Conservation (phyloP, 441 rosid genomes). For the Rhodomyrtus psidioides region DNA sequence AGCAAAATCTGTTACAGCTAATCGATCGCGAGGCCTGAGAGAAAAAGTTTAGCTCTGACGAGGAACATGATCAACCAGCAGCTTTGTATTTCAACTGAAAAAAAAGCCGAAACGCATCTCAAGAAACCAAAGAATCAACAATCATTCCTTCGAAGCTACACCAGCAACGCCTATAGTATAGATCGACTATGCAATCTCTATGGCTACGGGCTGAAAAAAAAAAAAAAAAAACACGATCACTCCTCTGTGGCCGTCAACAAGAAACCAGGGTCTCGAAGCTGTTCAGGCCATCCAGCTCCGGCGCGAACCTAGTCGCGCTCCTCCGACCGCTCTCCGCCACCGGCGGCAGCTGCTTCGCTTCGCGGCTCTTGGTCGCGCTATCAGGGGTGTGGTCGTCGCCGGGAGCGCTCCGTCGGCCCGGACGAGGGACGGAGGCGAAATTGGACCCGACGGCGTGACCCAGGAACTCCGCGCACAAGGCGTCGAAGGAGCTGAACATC, state of each 20-base stretch:
- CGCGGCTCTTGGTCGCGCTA: slow-evolving; percentile 3
- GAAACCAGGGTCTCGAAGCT: slow-evolving; percentile 46
- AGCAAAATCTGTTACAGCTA: too few species aligned
- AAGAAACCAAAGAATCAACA: neutral
- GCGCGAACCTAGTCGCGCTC: slow-evolving; percentile 27
- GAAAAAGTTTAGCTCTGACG: too few species aligned
- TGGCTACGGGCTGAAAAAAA: neutral
- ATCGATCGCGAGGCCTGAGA: too few species aligned
- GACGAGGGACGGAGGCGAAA: neutral
- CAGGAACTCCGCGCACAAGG: slow-evolving; percentile 30
- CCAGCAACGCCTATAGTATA: neutral
- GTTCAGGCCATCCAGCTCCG: slow-evolving; percentile 45
- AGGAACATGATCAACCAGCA: neutral
- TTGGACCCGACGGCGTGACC: slow-evolving; percentile 15
- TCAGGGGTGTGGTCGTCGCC: neutral
- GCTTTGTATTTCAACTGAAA: neutral
- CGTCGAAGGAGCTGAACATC: slow-evolving; percentile 46
- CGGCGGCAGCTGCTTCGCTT: neutral
- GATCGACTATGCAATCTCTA: neutral
- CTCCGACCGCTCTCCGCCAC: neutral
- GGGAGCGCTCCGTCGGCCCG: neutral
- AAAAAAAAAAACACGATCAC: neutral
- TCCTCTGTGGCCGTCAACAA: neutral
- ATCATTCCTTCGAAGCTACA: neutral
- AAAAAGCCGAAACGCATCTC: neutral